Evolutionary conservation across 371 early-diverging fungal genomes (phyloP).

Genomic region (Rhizomucor miehei): DNA sequence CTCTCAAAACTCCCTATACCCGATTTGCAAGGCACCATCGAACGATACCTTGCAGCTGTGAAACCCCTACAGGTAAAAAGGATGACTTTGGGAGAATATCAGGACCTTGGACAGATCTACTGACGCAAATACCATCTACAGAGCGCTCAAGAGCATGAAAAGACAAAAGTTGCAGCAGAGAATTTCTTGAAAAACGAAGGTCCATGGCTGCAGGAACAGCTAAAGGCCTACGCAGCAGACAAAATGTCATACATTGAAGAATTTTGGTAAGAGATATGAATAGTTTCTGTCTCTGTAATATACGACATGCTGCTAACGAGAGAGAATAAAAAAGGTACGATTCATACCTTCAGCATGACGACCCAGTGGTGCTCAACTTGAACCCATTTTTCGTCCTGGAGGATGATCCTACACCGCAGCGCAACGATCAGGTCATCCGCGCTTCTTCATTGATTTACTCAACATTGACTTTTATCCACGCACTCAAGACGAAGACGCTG

Average conservation of each 20-base stretch:
- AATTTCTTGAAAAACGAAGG: conserved; percentile 76
- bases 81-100: not conserved
- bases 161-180: conserved; percentile 58
- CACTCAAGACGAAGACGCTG: conserved; percentile 43
- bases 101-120: not conserved
- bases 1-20: conserved; percentile 88
- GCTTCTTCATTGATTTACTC: conserved; percentile 52
- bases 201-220: conserved; percentile 71
- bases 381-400: conserved; percentile 54
- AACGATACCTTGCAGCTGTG: conserved; percentile 70
- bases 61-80: conserved; percentile 70
- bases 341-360: conserved; percentile 42
- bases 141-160: conserved; percentile 59
- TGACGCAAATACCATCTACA: conserved; percentile 3
- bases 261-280: conserved; percentile 37
- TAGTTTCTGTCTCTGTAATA: too few species aligned
- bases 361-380: conserved; percentile 49
- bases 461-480: conserved; percentile 51
- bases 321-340: conserved; percentile 33
- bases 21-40: conserved; percentile 75
- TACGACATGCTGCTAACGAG: too few species aligned
- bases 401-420: conserved; percentile 51
- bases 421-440: conserved; percentile 49
- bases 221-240: conserved; percentile 60
- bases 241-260: conserved; percentile 58